Percentiles rank a stretch among this genome's conserved stretches.
Conservation (phyloP, 129 eudicot genomes). For the Apium graveolens region DNA sequence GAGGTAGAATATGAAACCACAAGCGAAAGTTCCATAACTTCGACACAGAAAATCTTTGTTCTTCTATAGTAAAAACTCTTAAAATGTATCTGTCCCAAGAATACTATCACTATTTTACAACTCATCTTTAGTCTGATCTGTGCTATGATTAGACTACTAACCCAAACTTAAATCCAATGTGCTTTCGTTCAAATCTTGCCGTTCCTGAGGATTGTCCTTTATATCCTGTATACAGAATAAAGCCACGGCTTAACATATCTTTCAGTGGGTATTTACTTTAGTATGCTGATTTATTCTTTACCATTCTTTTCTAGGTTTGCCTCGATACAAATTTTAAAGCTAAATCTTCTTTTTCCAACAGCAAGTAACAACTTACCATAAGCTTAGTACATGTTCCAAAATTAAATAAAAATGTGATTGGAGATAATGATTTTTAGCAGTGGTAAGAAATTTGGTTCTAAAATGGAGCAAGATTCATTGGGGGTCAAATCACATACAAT, state of each 20-base stretch:
- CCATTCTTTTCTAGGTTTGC: neutral
- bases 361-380: neutral
- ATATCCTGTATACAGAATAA: slow-evolving; percentile 28
- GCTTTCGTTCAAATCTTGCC: slow-evolving; percentile 81
- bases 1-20: neutral
- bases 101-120: neutral
- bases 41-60: neutral
- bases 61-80: neutral
- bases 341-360: neutral
- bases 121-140: slow-evolving; percentile 25
- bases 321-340: neutral
- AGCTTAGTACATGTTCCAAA: neutral
- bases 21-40: neutral
- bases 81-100: slow-evolving; percentile 4
- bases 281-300: neutral
- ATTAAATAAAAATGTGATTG: neutral
- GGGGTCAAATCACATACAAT: neutral
- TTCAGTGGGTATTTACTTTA: neutral
- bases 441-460: neutral
- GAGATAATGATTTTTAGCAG: neutral
- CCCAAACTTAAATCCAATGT: slow-evolving; percentile 68
- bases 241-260: neutral
- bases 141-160: slow-evolving; percentile 53
- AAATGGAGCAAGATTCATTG: neutral
- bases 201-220: slow-evolving; percentile 32